These are phyloP conservation scores for Purshia tridentata DNA, from an alignment of 306 rosid species.

Conservation along the genomic window DNA sequence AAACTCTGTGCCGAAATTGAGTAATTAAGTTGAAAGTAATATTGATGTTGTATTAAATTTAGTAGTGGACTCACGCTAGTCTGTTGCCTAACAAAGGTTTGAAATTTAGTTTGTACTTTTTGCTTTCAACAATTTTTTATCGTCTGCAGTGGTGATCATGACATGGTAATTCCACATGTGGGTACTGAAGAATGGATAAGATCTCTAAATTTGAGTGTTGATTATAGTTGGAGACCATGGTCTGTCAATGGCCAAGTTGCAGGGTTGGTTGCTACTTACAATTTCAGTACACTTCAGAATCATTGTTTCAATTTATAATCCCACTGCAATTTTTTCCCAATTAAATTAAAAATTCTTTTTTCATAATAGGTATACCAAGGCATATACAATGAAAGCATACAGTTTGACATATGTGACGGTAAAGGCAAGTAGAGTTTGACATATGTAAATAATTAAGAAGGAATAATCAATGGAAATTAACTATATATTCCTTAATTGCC, in stretches of 20 bases:
- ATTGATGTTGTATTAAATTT: too few relatives aligned
- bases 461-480: too few relatives aligned
- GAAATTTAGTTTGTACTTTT: too few relatives aligned
- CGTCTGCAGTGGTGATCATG: slow-evolving; percentile 32
- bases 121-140: too few relatives aligned
- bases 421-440: slow-evolving; percentile 12
- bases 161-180: slow-evolving; percentile 8
- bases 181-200: slow-evolving; percentile 20
- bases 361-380: neutral
- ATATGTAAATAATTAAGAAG: too few relatives aligned
- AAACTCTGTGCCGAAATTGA: too few relatives aligned
- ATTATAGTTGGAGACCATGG: slow-evolving; percentile 27
- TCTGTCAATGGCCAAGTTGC: slow-evolving; percentile 18
- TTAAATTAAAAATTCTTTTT: neutral
- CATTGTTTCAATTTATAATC: neutral
- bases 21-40: too few relatives aligned
- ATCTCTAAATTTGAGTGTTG: neutral
- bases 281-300: neutral
- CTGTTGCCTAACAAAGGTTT: too few relatives aligned
- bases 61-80: too few relatives aligned
- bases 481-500: too few relatives aligned
- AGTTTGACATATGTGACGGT: slow-evolving; percentile 19
- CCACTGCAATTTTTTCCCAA: neutral
- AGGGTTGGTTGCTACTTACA: slow-evolving; percentile 1
- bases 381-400: neutral